Percentiles rank a stretch among this genome's conserved stretches.
phyloP scores from a whole-genome alignment of 176 grass and related monocot genomes.

The Raddia guianensis region DNA sequence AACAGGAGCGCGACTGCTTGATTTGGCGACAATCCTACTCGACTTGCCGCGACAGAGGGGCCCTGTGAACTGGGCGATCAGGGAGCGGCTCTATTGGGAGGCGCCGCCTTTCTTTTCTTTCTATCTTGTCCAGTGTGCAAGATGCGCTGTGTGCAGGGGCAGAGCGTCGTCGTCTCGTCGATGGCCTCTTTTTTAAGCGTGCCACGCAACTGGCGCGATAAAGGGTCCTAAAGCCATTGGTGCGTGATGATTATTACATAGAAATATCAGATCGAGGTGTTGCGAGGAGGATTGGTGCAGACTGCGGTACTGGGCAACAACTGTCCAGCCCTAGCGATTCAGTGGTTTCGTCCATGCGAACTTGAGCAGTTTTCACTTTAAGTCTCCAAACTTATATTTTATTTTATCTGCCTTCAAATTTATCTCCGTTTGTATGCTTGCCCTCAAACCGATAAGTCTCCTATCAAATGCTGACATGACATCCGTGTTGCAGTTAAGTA shows the following conservation, averaged over 20 bases:
- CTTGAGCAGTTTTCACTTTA: no score
- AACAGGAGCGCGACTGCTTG: neutral
- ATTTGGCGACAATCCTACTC: slow-evolving; percentile 23
- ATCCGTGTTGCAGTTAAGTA: no score
- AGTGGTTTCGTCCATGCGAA: neutral
- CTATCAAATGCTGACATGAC: no score
- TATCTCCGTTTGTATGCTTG: no score
- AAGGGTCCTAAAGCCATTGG: neutral
- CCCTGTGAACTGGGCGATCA: neutral
- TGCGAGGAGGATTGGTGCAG: neutral
- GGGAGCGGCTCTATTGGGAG: no score
- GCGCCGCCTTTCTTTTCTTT: neutral
- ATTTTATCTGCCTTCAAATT: no score
- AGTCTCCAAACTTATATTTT: no score
- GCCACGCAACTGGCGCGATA: slow-evolving; percentile 19
- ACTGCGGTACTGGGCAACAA: neutral
- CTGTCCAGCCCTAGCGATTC: neutral
- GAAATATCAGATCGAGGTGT: neutral
- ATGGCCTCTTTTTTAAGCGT: slow-evolving; percentile 25
- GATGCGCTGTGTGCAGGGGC: slow-evolving; percentile 3
- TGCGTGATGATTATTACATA: neutral
- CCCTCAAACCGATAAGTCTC: no score
- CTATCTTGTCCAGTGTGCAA: neutral
- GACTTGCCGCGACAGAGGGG: neutral
- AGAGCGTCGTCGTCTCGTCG: neutral